Evolutionary conservation across 805 yeast genomes (phyloP).

Genomic region (Blastobotrys terrestris): DNA sequence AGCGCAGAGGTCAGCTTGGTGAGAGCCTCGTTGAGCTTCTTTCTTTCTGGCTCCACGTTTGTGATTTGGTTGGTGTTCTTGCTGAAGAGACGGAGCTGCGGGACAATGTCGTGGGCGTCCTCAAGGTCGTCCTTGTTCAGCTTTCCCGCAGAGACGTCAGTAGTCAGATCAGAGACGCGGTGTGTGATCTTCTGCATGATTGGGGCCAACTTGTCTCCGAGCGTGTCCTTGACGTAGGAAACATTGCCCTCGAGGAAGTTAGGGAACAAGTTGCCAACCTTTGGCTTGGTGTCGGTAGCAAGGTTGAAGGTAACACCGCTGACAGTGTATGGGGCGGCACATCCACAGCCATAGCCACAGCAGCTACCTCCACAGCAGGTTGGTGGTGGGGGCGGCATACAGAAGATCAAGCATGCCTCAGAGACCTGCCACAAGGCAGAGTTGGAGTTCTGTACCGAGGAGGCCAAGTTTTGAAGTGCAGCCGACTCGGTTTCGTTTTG

Average conservation of each 20-base stretch:
- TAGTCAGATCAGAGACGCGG: not conserved
- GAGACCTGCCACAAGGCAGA: conserved; percentile 11
- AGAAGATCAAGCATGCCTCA: conserved; percentile 8
- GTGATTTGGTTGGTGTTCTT: not conserved
- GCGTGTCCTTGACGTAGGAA: not conserved
- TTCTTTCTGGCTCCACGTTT: not conserved
- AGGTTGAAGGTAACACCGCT: not conserved
- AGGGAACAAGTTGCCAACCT: conserved; percentile 3
- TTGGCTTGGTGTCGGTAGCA: not conserved
- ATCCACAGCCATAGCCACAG: not conserved
- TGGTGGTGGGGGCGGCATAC: not conserved
- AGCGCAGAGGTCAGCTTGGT: not conserved
- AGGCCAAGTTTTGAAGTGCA: not conserved
- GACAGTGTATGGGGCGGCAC: not conserved
- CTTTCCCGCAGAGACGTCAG: not conserved
- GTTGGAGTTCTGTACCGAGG: conserved; percentile 10
- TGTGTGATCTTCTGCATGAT: not conserved
- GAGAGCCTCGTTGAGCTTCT: not conserved
- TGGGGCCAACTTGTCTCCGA: not conserved
- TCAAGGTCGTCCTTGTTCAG: not conserved
- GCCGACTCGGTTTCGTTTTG: not conserved
- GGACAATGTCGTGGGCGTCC: not conserved
- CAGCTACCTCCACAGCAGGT: not conserved
- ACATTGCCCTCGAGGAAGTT: not conserved
- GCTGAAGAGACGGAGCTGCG: not conserved